These are phyloP conservation scores for Amanita rubescens DNA, from an alignment of 768 basidiomycete species.

Conservation along the genomic window DNA sequence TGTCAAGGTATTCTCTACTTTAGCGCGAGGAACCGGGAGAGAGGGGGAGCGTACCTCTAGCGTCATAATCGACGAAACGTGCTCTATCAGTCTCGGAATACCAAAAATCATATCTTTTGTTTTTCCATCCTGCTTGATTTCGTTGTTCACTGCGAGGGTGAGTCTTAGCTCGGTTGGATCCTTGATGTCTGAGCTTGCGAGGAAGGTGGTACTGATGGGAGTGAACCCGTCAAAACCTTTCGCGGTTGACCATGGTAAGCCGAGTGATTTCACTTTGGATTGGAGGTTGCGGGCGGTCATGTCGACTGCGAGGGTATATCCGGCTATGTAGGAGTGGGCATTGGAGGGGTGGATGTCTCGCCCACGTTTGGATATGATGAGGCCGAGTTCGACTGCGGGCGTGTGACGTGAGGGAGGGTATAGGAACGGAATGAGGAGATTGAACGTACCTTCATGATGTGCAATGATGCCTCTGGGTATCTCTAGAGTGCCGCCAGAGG, in stretches of 20 bases:
- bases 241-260: conserved; percentile 95
- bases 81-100: conserved; percentile 82
- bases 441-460: conserved; percentile 66
- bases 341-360: conserved; percentile 70
- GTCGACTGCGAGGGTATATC: conserved; percentile 93
- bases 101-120: conserved; percentile 90
- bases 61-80: conserved; percentile 93
- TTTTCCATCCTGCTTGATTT: conserved; percentile 69
- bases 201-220: conserved; percentile 71
- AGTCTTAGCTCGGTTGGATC: conserved; percentile 76
- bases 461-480: conserved; percentile 77
- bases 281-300: conserved; percentile 97
- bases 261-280: conserved; percentile 84
- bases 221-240: conserved; percentile 98
- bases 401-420: too few relatives aligned
- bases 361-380: conserved; percentile 88
- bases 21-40: too few relatives aligned
- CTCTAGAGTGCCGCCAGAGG: conserved; percentile 72
- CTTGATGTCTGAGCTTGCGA: conserved; percentile 60
- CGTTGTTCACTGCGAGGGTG: conserved; percentile 53
- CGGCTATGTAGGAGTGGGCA: conserved; percentile 77
- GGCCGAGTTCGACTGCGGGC: conserved; percentile 76
- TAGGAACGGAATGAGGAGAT: too few relatives aligned
- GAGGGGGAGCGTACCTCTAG: too few relatives aligned
- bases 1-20: too few relatives aligned